These are phyloP conservation scores for Penicillium fimorum DNA, from an alignment of 495 filamentous ascomycete genomes.

Conservation along the genomic window DNA sequence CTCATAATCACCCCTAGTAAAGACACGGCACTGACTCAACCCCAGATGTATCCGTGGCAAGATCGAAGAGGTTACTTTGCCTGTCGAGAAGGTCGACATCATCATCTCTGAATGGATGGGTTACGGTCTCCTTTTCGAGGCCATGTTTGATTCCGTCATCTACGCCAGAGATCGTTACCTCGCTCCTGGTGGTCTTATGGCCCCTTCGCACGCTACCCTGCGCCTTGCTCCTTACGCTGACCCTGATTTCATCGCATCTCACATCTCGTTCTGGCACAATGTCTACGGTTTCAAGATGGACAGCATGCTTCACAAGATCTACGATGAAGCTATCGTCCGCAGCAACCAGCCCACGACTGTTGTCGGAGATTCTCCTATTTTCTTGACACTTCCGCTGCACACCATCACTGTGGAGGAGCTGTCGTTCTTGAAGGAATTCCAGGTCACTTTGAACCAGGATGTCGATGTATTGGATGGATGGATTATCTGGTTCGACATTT, in stretches of 20 bases:
- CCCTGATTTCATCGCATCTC: conserved; percentile 68
- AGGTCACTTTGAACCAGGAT: conserved; percentile 51
- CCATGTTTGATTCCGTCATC: conserved; percentile 92
- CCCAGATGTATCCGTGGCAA: conserved; percentile 71
- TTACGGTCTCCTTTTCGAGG: conserved; percentile 89
- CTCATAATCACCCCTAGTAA: not conserved
- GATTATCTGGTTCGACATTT: conserved; percentile 64
- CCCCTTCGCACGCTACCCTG: conserved; percentile 85
- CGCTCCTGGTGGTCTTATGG: conserved; percentile 74
- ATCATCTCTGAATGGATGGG: conserved; percentile 99
- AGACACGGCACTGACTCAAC: conserved; percentile 11
- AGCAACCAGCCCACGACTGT: conserved; percentile 42
- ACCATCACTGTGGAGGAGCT: conserved; percentile 56
- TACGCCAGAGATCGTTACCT: conserved; percentile 86
- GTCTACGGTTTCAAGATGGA: conserved; percentile 59
- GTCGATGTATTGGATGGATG: conserved; percentile 59
- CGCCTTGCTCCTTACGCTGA: conserved; percentile 84
- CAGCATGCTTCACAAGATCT: conserved; percentile 55
- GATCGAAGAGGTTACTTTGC: conserved; percentile 83
- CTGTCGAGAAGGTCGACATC: conserved; percentile 83
- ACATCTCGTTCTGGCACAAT: conserved; percentile 68
- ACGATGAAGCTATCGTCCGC: conserved; percentile 60
- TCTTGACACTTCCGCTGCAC: conserved; percentile 57
- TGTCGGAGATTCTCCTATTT: conserved; percentile 47
- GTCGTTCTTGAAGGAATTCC: conserved; percentile 55